Base-by-base conservation (phyloP, 2,329 filamentous ascomycete genomes). In the Trichoderma gracile region DNA sequence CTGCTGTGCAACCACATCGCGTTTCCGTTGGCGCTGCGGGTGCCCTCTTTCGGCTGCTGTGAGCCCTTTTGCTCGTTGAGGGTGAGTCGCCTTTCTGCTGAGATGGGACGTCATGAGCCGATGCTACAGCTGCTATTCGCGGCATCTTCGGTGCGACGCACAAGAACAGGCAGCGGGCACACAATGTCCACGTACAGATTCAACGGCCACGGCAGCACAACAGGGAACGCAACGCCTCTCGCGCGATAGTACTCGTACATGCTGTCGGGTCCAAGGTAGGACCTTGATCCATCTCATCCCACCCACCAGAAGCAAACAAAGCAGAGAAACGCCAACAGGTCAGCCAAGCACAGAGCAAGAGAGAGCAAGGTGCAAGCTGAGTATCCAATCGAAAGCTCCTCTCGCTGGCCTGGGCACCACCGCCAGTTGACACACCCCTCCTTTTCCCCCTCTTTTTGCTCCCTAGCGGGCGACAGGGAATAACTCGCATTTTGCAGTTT, bases 1-100 rank as follows among this genome's bases (percentile, higher is more conserved):
- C 17, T 57, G 40, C 23, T 15, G 58, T 61, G 58, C 49, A 54
- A 61, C 49, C 58, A 43, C 40, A 25, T 61, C 58, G 50, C 46
- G 17, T 45, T 27, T 25, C 15, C 33, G 47, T 59, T 27, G 56
- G 43, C 45, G 21, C 43, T 59, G 56, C 46, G 30, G 43, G 27
- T 49, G 27, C 49, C 45, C 45, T 23, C 50, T 59, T 59, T 59
- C 56, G 45, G 46, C 56, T 59, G 46, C 27, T 38, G 30, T 27
- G 46, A 59, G 45, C 45, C 56, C 23, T 38, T 59, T 59, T 50
- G 45, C 38, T 60, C 57, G 46, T 14, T 21, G 42, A 25, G 15
- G 27, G 49, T 53, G 49, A 54, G 58, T 42, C 40, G 47, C 23
- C 19, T 53, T 53, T 12, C 9, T 14, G 58, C 33, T 54, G 46